These are phyloP conservation scores for Acrocalymma vagum DNA, from an alignment of 2,329 filamentous ascomycete species.

Conservation along the genomic window DNA sequence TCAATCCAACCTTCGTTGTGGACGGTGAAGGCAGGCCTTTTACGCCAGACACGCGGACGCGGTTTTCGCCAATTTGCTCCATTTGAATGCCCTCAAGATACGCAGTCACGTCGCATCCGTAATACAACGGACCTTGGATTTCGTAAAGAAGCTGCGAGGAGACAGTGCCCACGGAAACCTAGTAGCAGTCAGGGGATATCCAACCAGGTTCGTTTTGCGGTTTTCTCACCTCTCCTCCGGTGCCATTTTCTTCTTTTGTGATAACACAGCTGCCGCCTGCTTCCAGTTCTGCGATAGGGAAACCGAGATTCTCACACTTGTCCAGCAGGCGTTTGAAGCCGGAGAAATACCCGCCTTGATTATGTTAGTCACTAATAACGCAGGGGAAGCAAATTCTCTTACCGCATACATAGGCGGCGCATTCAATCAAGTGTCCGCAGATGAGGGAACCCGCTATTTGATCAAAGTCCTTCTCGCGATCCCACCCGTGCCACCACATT, in stretches of 20 bases:
- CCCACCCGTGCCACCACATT: conserved; percentile 55
- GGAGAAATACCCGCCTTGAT: conserved; percentile 62
- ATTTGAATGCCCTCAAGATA: conserved; percentile 59
- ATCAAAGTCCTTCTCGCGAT: conserved; percentile 53
- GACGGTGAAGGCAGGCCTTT: conserved; percentile 43
- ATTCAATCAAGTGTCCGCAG: conserved; percentile 65
- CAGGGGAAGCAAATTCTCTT: too few relatives aligned
- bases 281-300: conserved; percentile 57
- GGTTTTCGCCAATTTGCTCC: conserved; percentile 55
- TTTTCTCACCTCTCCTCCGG: too few relatives aligned
- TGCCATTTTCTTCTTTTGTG: conserved; percentile 49
- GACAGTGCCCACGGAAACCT: conserved; percentile 58
- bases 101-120: conserved; percentile 63
- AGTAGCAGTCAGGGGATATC: too few relatives aligned
- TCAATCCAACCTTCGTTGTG: conserved; percentile 56
- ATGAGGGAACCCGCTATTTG: conserved; percentile 59
- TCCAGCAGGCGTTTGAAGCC: conserved; percentile 52
- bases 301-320: conserved; percentile 45
- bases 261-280: conserved; percentile 52
- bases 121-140: conserved; percentile 48
- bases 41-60: conserved; percentile 54
- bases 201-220: too few relatives aligned
- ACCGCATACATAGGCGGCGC: conserved; percentile 60
- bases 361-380: too few relatives aligned
- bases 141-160: conserved; percentile 54